These are phyloP conservation scores for Monosporascus ibericus DNA, from an alignment of 2,329 filamentous ascomycete species.

Conservation along the genomic window DNA sequence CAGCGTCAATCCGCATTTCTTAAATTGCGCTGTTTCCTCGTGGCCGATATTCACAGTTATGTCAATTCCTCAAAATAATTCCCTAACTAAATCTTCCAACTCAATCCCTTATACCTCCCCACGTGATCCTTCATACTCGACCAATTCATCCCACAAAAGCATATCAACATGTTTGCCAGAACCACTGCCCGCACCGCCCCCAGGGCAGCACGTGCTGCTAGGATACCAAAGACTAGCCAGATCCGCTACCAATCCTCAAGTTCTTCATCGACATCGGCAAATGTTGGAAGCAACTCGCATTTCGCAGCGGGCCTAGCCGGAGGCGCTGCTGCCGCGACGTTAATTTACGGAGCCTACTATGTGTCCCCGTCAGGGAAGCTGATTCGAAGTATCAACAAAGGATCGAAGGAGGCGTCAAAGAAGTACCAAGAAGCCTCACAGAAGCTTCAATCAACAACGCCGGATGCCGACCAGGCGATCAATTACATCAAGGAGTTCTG, in stretches of 20 bases:
- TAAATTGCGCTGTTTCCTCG: too few species aligned
- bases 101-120: too few species aligned
- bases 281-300: conserved; percentile 20
- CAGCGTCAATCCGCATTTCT: too few species aligned
- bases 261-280: conserved; percentile 18
- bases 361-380: conserved; percentile 38
- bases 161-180: not conserved
- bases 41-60: too few species aligned
- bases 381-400: conserved; percentile 38
- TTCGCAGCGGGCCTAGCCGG: conserved; percentile 36
- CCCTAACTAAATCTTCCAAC: too few species aligned
- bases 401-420: conserved; percentile 47
- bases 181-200: not conserved
- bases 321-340: conserved; percentile 34
- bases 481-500: conserved; percentile 59
- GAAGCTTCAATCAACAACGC: conserved; percentile 56
- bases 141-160: not conserved
- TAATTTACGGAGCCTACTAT: conserved; percentile 38
- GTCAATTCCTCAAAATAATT: too few species aligned
- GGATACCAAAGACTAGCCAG: conserved; percentile 11
- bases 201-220: conserved; percentile 6
- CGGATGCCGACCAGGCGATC: conserved; percentile 61
- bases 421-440: conserved; percentile 55
- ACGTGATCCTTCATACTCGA: too few species aligned
- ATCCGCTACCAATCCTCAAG: conserved; percentile 36